Percentiles rank a stretch among this genome's conserved stretches.
Evolutionary conservation across 1,139 yeast genomes (phyloP).

Genomic region (Scheffersomyces insectosa): DNA sequence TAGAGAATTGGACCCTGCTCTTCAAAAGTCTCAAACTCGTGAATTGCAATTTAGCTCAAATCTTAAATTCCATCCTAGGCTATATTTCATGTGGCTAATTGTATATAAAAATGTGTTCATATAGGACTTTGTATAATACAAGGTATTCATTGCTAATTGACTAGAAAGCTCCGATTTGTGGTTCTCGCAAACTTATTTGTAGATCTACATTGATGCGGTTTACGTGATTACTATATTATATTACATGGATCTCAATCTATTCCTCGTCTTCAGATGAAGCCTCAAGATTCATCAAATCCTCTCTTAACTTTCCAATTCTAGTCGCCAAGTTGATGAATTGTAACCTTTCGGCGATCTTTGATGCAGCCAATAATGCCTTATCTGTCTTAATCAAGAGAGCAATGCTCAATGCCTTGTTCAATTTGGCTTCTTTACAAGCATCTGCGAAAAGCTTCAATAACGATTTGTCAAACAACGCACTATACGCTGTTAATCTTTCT

Average conservation of each 20-base stretch:
- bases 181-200: no score
- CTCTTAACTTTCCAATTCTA: slow-evolving; percentile 67
- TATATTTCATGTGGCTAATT: background rate
- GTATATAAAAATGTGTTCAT: background rate
- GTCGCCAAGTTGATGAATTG: slow-evolving; percentile 66
- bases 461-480: slow-evolving; percentile 66
- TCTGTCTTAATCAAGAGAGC: slow-evolving; percentile 71
- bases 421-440: slow-evolving; percentile 68
- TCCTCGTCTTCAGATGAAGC: slow-evolving; percentile 15
- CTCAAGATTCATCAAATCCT: slow-evolving; percentile 37
- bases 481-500: slow-evolving; percentile 52
- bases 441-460: slow-evolving; percentile 73
- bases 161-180: no score
- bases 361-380: slow-evolving; percentile 80
- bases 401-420: slow-evolving; percentile 68
- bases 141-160: no score
- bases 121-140: background rate
- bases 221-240: no score
- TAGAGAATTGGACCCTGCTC: no score
- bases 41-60: no score
- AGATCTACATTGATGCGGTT: no score
- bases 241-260: background rate
- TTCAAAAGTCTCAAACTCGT: no score
- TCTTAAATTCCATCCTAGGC: background rate
- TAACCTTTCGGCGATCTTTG: slow-evolving; percentile 79